Evolutionary conservation across 2,329 filamentous ascomycete genomes (phyloP).

Genomic region (Curvularia sp.): DNA sequence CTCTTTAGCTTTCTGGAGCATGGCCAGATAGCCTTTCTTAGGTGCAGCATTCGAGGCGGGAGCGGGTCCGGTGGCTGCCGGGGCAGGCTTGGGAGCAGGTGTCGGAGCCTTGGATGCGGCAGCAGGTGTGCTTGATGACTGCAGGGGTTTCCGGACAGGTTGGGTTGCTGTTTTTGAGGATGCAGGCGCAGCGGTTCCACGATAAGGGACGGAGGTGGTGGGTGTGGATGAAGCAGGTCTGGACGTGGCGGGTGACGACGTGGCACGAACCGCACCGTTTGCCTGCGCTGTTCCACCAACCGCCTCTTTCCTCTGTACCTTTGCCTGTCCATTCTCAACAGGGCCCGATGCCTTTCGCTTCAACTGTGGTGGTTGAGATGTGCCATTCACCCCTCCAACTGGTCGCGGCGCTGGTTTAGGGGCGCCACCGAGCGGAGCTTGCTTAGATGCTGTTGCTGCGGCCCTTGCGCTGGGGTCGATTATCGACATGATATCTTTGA

Average conservation of each 20-base stretch:
- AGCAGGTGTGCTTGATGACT: constrained; percentile 24
- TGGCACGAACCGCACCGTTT: constrained; percentile 36
- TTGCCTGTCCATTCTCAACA: constrained; percentile 37
- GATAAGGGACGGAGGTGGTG: constrained; percentile 43
- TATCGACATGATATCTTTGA: constrained; percentile 49
- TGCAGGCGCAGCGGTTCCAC: constrained; percentile 46
- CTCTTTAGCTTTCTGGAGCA: constrained; percentile 73
- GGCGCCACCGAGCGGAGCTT: constrained; percentile 31
- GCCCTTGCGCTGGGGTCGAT: constrained; percentile 43
- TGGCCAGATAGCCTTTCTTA: constrained; percentile 77
- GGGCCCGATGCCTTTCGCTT: constrained; percentile 53
- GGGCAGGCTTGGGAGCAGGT: constrained; percentile 29
- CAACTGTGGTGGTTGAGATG: constrained; percentile 45
- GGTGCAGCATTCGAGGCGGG: constrained; percentile 53
- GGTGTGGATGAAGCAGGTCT: constrained; percentile 33
- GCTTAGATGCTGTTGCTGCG: constrained; percentile 32
- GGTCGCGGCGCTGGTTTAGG: constrained; percentile 46
- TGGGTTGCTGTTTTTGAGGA: constrained; percentile 33
- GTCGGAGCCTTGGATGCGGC: constrained; percentile 30
- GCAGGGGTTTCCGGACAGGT: constrained; percentile 35
- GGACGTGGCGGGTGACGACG: constrained; percentile 29
- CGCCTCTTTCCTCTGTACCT: constrained; percentile 46
- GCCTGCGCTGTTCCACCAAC: constrained; percentile 31
- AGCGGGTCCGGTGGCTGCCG: constrained; percentile 32
- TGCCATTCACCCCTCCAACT: constrained; percentile 34